Conservation (phyloP, 2,329 filamentous ascomycete species). For the Zasmidium cellare region DNA sequence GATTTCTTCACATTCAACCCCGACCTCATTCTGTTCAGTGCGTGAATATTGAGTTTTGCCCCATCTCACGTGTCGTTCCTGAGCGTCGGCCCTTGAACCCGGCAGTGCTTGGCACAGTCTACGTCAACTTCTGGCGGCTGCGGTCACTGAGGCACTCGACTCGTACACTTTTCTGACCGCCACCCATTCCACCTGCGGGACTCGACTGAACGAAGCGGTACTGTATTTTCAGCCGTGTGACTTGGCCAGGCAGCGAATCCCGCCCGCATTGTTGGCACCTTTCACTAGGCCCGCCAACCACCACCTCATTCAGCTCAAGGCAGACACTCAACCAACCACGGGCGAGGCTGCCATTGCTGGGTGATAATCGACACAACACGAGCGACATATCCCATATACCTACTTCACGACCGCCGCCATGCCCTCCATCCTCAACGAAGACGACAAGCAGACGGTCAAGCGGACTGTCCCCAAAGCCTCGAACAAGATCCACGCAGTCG, state of each 20-base stretch:
- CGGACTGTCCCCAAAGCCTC: constrained; percentile 87
- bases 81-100: not conserved
- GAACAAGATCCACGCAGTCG: constrained; percentile 97
- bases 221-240: not conserved
- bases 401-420: constrained; percentile 14
- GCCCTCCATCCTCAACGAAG: constrained; percentile 70
- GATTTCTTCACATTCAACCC: not conserved
- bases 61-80: not conserved
- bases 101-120: not conserved
- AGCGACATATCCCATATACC: not conserved
- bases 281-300: constrained; percentile 16
- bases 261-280: constrained; percentile 16
- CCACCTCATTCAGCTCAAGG: not conserved
- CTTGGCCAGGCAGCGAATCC: not conserved
- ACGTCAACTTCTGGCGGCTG: not conserved
- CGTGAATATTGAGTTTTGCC: not conserved
- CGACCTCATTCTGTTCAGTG: not conserved
- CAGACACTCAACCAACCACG: not conserved
- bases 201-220: not conserved
- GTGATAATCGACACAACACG: not conserved
- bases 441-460: constrained; percentile 96
- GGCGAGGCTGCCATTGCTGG: not conserved
- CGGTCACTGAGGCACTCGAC: not conserved
- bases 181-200: not conserved
- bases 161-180: not conserved